Base-by-base conservation (phyloP, 768 basidiomycete species). In the Omphalotus guepiniiformis region DNA sequence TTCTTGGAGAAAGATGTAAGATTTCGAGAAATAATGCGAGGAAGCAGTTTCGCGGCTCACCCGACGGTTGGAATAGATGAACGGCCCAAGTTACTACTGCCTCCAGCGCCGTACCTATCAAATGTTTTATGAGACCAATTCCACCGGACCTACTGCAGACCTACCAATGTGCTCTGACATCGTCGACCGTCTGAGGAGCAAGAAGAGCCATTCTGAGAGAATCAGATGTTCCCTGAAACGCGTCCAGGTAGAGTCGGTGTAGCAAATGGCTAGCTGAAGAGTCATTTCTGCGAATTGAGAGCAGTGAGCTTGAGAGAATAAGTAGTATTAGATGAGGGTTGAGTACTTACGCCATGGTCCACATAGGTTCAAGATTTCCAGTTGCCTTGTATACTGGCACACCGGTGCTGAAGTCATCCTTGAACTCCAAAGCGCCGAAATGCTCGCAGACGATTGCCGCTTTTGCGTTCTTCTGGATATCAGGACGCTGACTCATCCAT, bases 401-500 rank as follows among this genome's bases (percentile, higher is more conserved):
- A 1, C 55, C 58, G 12, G 34, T 42, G 2, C 19, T 37, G 42
- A 55, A 53, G 27, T 42, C 54, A 43, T 63, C 62, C 32, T 63
- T 63, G 57, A 56, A 62, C 41, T 63, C 57, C 13, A 59, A 32
- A 15, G 60, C 62, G 11, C 62, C 62, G 29, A 63, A 63, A 37
- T 63, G 62, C 41, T 63, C 62, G 51, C 57, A 58, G 3, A 62
- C 56, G 39, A 63, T 53, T 8, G 62, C 62, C 9, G 59, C 62
- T 34, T 57, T 58, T 6, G 60, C 62, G 41, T 52, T 59, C 22
- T 29, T 27, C 30, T 57, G 39, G 48, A 63, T 48, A 13, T 52
- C 53, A 3, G 59, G 57, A 3, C 57, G 49, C 16, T 54, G 47
- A 34, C 26, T 39, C 62, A 62, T 62, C 61, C 61, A 63, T 12